A percentile compares a stretch with the other conserved stretches of the same genome.
Conservation (phyloP, 2,329 filamentous ascomycete genomes). For the Domatiomyces globalis region DNA sequence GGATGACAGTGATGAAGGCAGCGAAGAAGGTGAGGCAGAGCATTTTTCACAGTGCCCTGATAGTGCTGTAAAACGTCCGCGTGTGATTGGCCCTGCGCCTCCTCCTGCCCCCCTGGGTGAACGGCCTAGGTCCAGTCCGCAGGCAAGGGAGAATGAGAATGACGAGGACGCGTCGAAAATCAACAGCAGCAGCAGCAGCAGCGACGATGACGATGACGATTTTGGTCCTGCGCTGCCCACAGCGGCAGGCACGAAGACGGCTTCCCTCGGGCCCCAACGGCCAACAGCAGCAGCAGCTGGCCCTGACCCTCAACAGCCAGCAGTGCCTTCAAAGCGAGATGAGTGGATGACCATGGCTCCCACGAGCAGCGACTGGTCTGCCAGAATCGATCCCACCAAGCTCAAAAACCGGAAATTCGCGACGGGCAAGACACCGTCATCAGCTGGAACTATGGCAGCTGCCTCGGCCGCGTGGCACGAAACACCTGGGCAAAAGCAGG, state of each 20-base stretch:
- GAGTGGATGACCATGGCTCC: conserved; percentile 73
- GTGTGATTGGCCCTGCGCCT: conserved; percentile 42
- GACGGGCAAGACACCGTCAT: conserved; percentile 38
- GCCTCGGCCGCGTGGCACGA: conserved; percentile 78
- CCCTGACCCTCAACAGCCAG: conserved; percentile 21
- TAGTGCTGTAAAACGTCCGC: conserved; percentile 36
- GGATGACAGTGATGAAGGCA: conserved; percentile 19
- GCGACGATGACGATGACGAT: conserved; percentile 27
- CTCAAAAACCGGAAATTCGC: conserved; percentile 71
- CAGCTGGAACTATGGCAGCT: conserved; percentile 31
- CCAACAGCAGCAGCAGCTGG: conserved; percentile 8
- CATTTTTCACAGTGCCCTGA: neutral
- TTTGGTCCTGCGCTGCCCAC: conserved; percentile 30
- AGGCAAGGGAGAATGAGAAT: conserved; percentile 18
- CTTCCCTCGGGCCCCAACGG: conserved; percentile 3
- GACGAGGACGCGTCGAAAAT: conserved; percentile 14
- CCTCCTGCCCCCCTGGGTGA: conserved; percentile 38
- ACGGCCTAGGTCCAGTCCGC: conserved; percentile 26
- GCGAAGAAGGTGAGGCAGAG: conserved; percentile 8
- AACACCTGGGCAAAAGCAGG: conserved; percentile 74
- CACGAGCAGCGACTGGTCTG: conserved; percentile 36
- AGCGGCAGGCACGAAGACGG: conserved; percentile 14
- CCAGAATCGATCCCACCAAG: conserved; percentile 68
- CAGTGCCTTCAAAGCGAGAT: conserved; percentile 48
- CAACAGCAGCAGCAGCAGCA: conserved; percentile 10